Percentiles rank a stretch among this genome's conserved stretches.
Evolutionary conservation across 352 stramenopile genomes (phyloP).

Genomic region (Pythium sukuiense): DNA sequence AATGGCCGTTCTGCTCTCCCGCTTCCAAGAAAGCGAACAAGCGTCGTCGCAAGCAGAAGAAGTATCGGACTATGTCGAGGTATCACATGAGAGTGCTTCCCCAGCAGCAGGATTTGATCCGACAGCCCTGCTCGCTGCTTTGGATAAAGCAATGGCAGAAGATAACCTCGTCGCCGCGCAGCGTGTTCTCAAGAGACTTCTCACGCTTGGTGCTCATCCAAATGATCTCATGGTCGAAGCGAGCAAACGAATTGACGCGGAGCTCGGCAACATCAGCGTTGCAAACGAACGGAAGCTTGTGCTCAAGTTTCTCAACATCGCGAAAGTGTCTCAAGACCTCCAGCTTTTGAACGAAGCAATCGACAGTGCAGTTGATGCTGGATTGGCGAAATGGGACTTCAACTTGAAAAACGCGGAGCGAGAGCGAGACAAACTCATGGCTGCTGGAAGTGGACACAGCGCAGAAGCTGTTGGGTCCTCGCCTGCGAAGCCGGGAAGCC

Average conservation of each 20-base stretch:
- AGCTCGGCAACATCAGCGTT: slow-evolving; percentile 20
- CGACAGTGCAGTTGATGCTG: slow-evolving; percentile 49
- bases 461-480: neutral
- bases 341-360: slow-evolving; percentile 69
- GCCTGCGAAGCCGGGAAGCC: neutral
- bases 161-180: slow-evolving; percentile 68
- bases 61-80: neutral
- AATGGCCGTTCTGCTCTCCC: slow-evolving; percentile 17
- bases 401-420: slow-evolving; percentile 78
- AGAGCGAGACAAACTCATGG: slow-evolving; percentile 61
- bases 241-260: slow-evolving; percentile 24
- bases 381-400: slow-evolving; percentile 81
- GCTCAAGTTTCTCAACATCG: slow-evolving; percentile 74
- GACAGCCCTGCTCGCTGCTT: slow-evolving; percentile 40
- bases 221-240: slow-evolving; percentile 38
- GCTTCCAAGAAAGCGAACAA: neutral
- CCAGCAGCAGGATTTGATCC: slow-evolving; percentile 27
- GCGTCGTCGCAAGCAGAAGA: neutral
- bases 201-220: slow-evolving; percentile 34
- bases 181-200: slow-evolving; percentile 47
- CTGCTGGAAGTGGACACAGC: slow-evolving; percentile 12
- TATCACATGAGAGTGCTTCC: slow-evolving; percentile 1
- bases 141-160: slow-evolving; percentile 66
- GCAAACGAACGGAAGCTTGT: slow-evolving; percentile 65
- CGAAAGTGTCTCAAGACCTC: slow-evolving; percentile 68